phyloP scores from a whole-genome alignment of 2,329 filamentous ascomycete genomes.

The Sporothrix variecibatus region DNA sequence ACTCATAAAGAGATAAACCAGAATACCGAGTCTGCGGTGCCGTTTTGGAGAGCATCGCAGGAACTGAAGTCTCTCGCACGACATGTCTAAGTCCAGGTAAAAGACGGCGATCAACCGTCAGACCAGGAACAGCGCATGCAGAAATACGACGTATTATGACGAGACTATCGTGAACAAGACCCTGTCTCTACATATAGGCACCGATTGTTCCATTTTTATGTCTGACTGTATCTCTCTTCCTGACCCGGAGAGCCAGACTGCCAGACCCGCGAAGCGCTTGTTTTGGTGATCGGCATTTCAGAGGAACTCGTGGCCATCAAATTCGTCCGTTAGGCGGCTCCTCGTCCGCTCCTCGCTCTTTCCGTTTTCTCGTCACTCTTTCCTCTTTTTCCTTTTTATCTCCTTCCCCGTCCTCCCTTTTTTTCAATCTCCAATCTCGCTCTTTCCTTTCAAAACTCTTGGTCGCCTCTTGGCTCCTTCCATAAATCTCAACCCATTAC shows the following conservation, averaged over 20 bases:
- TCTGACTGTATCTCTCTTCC: background rate
- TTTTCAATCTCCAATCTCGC: background rate
- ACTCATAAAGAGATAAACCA: background rate
- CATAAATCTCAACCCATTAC: background rate
- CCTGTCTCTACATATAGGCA: background rate
- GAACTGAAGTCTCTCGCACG: background rate
- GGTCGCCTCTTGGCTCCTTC: conserved; percentile 2
- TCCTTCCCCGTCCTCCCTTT: background rate
- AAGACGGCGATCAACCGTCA: background rate
- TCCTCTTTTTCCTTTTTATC: conserved; percentile 4
- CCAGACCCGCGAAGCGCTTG: background rate
- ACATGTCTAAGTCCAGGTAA: background rate
- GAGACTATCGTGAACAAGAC: background rate
- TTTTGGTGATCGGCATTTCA: conserved; percentile 14
- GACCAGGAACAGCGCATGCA: background rate
- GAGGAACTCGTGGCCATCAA: background rate
- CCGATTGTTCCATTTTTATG: background rate
- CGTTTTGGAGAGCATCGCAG: background rate
- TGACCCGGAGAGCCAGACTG: background rate
- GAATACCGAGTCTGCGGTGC: background rate
- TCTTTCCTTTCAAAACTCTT: conserved; percentile 3
- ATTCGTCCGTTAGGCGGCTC: background rate
- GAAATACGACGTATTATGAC: background rate
- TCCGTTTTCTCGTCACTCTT: background rate
- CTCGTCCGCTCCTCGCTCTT: background rate